A percentile compares a stretch with the other conserved stretches of the same genome.
Evolutionary conservation across 495 filamentous ascomycete species (phyloP).

Genomic region (Margaritispora aquatica): DNA sequence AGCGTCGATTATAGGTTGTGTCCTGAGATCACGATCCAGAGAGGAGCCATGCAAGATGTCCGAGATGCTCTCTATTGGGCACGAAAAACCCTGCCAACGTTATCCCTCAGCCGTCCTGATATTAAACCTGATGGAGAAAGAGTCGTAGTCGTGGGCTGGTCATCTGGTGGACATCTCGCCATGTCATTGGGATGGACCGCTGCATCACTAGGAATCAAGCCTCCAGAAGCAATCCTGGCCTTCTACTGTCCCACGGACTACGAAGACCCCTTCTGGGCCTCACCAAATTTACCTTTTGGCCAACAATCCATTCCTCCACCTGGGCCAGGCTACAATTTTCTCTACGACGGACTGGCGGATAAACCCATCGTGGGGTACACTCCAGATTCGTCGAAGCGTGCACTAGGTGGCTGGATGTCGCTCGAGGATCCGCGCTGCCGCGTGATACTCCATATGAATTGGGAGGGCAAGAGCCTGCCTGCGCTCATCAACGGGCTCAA

Average conservation of each 20-base stretch:
- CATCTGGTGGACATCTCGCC: constrained; percentile 3
- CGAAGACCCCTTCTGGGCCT: too few relatives aligned
- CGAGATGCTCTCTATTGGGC: constrained; percentile 2
- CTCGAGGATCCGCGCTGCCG: too few relatives aligned
- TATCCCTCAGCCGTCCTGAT: neutral
- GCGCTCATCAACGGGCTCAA: too few relatives aligned
- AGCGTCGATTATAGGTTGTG: constrained; percentile 10
- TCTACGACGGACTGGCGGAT: too few relatives aligned
- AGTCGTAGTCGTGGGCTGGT: constrained; percentile 6
- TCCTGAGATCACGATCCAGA: neutral
- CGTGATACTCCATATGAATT: too few relatives aligned
- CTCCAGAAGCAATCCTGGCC: constrained; percentile 1
- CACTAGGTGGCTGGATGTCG: too few relatives aligned
- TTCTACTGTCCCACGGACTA: constrained; percentile 5
- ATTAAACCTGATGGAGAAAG: neutral
- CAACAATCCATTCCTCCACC: too few relatives aligned
- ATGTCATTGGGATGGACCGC: neutral
- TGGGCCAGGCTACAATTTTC: too few relatives aligned
- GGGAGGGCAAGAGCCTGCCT: too few relatives aligned
- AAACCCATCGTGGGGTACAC: too few relatives aligned
- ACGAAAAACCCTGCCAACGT: neutral
- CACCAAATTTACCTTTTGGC: too few relatives aligned
- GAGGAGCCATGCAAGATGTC: neutral
- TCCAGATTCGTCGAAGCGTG: too few relatives aligned
- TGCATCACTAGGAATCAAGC: neutral